phyloP scores from a whole-genome alignment of 208 protist species.

The Porcisia hertigi region DNA sequence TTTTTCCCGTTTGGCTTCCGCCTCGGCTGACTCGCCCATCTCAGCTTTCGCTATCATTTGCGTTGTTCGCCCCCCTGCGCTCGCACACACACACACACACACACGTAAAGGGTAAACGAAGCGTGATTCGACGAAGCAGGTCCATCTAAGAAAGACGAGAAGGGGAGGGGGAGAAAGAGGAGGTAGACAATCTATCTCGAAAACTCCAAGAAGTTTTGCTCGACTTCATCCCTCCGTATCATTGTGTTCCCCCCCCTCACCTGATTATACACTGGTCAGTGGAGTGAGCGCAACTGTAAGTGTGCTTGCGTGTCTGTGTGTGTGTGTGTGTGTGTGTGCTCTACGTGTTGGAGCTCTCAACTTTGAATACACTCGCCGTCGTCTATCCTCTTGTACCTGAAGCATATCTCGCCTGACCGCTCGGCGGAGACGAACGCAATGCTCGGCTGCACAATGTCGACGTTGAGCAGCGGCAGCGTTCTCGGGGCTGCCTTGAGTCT shows the following conservation, averaged over 20 bases:
- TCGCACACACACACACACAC: background rate
- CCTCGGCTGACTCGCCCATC: background rate
- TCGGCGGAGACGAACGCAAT: background rate
- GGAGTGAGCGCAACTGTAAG: background rate
- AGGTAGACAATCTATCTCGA: background rate
- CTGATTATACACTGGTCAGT: background rate
- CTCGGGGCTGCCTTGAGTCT: conserved; percentile 65
- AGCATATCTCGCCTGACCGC: background rate
- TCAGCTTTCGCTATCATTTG: background rate
- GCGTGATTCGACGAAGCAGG: background rate
- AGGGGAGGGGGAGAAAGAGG: background rate
- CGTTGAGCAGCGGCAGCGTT: conserved; percentile 34
- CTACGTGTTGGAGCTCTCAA: background rate
- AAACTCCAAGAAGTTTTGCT: background rate
- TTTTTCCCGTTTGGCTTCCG: background rate
- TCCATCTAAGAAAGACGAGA: background rate
- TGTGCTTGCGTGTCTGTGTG: background rate
- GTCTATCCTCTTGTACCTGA: background rate
- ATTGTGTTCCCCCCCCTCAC: background rate
- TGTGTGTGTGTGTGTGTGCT: background rate
- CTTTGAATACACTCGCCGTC: background rate
- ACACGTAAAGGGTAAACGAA: too few species aligned
- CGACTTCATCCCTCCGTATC: background rate
- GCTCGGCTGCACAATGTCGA: background rate
- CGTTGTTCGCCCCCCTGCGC: background rate